Percentiles rank a stretch among this genome's conserved stretches.
Evolutionary conservation across 2,329 filamentous ascomycete genomes (phyloP).

Genomic region (Scorias spongiosa): DNA sequence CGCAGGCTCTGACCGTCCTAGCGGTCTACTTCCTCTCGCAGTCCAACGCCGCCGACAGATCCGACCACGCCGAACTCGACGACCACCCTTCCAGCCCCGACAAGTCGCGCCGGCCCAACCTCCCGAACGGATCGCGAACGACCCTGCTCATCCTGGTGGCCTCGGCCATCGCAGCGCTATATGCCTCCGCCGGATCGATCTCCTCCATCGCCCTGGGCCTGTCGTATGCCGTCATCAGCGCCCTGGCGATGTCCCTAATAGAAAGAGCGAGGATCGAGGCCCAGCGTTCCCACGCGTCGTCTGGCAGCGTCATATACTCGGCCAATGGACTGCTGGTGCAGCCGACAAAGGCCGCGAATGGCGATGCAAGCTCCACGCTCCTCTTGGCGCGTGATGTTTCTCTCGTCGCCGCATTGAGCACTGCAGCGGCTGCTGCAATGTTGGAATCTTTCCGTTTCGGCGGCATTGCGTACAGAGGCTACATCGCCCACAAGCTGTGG

Average conservation of each 20-base stretch:
- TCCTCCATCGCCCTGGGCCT: slow-evolving; percentile 25
- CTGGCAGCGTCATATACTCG: slow-evolving; percentile 20
- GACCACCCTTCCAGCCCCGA: slow-evolving; percentile 4
- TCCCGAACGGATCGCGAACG: slow-evolving; percentile 13
- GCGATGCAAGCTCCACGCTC: slow-evolving; percentile 5
- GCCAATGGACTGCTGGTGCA: slow-evolving; percentile 20
- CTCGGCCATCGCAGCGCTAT: slow-evolving; percentile 23
- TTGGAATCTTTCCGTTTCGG: slow-evolving; percentile 15
- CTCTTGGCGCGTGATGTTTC: slow-evolving; percentile 16
- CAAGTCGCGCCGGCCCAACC: slow-evolving; percentile 3
- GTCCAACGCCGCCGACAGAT: slow-evolving; percentile 6
- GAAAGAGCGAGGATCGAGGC: slow-evolving; percentile 17
- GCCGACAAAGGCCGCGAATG: slow-evolving; percentile 3
- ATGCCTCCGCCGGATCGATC: slow-evolving; percentile 18
- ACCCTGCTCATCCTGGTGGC: slow-evolving; percentile 20
- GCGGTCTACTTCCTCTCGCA: slow-evolving; percentile 9
- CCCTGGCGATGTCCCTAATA: slow-evolving; percentile 26
- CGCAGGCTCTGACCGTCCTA: slow-evolving; percentile 15
- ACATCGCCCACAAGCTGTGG: slow-evolving; percentile 10
- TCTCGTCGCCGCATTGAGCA: slow-evolving; percentile 11
- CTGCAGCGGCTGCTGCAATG: slow-evolving; percentile 11
- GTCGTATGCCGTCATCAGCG: slow-evolving; percentile 26
- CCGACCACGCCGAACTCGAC: slow-evolving; percentile 8
- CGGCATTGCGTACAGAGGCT: slow-evolving; percentile 11
- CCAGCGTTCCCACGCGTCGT: slow-evolving; percentile 9